These are phyloP conservation scores for Euphrasia arctica DNA, from an alignment of 305 asterid species.

Conservation along the genomic window DNA sequence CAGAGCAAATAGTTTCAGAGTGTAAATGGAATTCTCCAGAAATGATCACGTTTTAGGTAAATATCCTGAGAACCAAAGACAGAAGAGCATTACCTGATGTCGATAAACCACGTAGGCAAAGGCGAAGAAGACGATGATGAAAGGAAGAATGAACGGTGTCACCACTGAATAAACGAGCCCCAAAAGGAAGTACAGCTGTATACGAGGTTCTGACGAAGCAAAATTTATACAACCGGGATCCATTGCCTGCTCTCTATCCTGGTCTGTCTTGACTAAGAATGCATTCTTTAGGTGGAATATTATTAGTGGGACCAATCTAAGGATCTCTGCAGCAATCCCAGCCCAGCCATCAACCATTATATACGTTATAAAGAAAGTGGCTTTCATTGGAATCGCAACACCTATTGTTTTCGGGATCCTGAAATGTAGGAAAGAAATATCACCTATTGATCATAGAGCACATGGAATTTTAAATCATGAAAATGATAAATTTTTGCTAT, in stretches of 20 bases:
- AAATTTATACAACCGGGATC: slow-evolving; percentile 77
- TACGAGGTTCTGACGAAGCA: slow-evolving; percentile 69
- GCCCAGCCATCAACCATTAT: slow-evolving; percentile 99
- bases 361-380: slow-evolving; percentile 90
- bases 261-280: slow-evolving; percentile 86
- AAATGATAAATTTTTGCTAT: no score
- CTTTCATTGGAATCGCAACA: slow-evolving; percentile 87
- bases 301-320: slow-evolving; percentile 65
- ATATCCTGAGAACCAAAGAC: no score
- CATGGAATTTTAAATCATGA: no score
- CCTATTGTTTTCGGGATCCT: slow-evolving; percentile 89
- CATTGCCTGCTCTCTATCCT: slow-evolving; percentile 84
- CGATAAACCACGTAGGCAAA: slow-evolving; percentile 81
- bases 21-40: no score
- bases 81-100: slow-evolving; percentile 60
- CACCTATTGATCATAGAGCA: background rate
- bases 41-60: background rate
- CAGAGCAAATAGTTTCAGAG: background rate
- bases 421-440: slow-evolving; percentile 22
- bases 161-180: slow-evolving; percentile 81
- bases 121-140: slow-evolving; percentile 86
- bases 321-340: slow-evolving; percentile 84
- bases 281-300: slow-evolving; percentile 74
- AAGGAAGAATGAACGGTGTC: slow-evolving; percentile 84
- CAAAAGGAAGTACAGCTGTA: slow-evolving; percentile 82